Evolutionary conservation across 108 stramenopile genomes (phyloP).

Genomic region (Pseudonitzschia multistriata): DNA sequence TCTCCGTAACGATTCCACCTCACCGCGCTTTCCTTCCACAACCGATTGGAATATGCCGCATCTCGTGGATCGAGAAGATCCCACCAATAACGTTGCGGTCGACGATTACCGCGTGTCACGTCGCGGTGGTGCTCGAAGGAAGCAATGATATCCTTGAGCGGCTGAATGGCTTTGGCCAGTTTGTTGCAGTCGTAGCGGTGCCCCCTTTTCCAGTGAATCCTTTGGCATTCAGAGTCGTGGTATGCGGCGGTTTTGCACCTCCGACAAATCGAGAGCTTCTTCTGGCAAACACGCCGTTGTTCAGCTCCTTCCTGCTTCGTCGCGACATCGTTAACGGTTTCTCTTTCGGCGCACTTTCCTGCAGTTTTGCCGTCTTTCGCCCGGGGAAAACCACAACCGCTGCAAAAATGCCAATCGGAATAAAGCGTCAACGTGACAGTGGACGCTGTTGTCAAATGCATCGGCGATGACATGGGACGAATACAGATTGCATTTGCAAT

Average conservation of each 20-base stretch:
- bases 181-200: constrained; percentile 39
- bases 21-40: constrained; percentile 17
- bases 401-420: constrained; percentile 9
- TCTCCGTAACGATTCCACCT: constrained; percentile 44
- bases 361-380: not conserved
- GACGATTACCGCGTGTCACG: constrained; percentile 8
- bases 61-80: constrained; percentile 8
- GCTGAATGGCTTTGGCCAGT: constrained; percentile 24
- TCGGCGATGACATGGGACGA: too few species aligned
- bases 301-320: not conserved
- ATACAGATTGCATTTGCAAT: too few species aligned
- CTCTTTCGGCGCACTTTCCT: not conserved
- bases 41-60: not conserved
- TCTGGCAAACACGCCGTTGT: not conserved
- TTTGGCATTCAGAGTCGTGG: constrained; percentile 45
- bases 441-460: not conserved
- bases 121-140: not conserved
- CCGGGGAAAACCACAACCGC: constrained; percentile 10
- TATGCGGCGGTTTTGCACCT: constrained; percentile 47
- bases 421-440: not conserved
- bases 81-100: constrained; percentile 8
- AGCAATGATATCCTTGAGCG: constrained; percentile 26
- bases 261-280: constrained; percentile 39
- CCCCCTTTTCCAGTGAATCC: constrained; percentile 39
- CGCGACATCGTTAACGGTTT: not conserved